Evolutionary conservation across 2,329 filamentous ascomycete species (phyloP).

Genomic region (Nigrospora oryzae): DNA sequence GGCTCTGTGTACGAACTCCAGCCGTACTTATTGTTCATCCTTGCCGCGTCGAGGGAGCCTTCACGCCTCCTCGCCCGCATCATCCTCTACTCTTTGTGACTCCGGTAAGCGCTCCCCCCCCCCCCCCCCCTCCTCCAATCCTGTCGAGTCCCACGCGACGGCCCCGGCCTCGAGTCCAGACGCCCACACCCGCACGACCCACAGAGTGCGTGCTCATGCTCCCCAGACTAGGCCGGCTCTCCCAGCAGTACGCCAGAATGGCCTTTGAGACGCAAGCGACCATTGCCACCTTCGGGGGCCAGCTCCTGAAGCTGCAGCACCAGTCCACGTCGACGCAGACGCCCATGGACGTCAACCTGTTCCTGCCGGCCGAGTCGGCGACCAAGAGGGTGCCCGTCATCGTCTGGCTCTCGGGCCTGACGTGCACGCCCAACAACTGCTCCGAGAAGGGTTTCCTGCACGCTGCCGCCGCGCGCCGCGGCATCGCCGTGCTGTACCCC

Average conservation of each 20-base stretch:
- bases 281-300: conserved; percentile 87
- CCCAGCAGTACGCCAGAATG: conserved; percentile 40
- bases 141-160: too few relatives aligned
- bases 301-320: conserved; percentile 90
- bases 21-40: too few relatives aligned
- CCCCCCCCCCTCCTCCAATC: too few relatives aligned
- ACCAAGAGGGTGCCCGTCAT: conserved; percentile 70
- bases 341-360: conserved; percentile 89
- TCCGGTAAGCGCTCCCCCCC: too few relatives aligned
- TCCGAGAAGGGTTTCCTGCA: conserved; percentile 87
- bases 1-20: too few relatives aligned
- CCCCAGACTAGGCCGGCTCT: too few relatives aligned
- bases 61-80: too few relatives aligned
- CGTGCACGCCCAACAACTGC: conserved; percentile 86
- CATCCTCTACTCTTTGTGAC: too few relatives aligned
- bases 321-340: conserved; percentile 69
- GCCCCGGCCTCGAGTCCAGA: too few relatives aligned
- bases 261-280: conserved; percentile 82
- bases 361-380: conserved; percentile 66
- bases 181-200: too few relatives aligned
- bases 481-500: conserved; percentile 88
- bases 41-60: too few relatives aligned
- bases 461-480: conserved; percentile 65
- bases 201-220: too few relatives aligned
- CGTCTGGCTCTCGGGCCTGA: conserved; percentile 88